Evolutionary conservation across 352 stramenopile genomes (phyloP), one percentile per base, ranked within the genome.

Genomic region (Globisporangium perplexum): DNA sequence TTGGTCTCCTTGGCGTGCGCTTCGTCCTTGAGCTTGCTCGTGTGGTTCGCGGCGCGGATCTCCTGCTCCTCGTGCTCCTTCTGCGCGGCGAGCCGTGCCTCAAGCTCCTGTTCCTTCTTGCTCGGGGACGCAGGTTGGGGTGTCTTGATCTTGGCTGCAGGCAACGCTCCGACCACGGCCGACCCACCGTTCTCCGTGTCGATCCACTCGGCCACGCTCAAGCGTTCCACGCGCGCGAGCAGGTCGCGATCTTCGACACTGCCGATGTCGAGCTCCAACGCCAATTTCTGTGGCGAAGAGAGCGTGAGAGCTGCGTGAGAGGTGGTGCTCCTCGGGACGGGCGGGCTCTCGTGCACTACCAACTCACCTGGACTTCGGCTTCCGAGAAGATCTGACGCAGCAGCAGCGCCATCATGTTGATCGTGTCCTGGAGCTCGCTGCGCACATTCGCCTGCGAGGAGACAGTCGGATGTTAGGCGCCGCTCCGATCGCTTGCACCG

Each of bases 371-470:
- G 43, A 79, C 70, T 52, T 92, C 78, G 6, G 78, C 81, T 57
- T 88, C 77, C 33, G 66, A 52, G 60, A 93, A 90, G 59, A 90
- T 73, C 71, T 90, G 79, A 42, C 77, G 77, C 54, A 93, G 66
- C n/a, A 93, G 57, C 47, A 93, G 54, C 60, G 79, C 82, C 72
- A 88, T 93, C 82, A 90, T 93, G 60, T 88, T 90, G 68, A 93
- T 88, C 42, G 76, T 87, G 63, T 93, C 82, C 50, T 90, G 77
- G 38, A 90, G 63, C 50, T 93, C 82, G 33, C 79, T 88, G 31
- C 79, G 75, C 23, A 88, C 75, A 39, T 83, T 93, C 3, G 73
- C 72, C 81, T 91, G 54, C 3, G 42, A 24, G 18, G 24, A 6
- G n/a, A n/a, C n/a, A 20, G n/a, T 12, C 7, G 39, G 18, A 33